Base-by-base conservation (phyloP, 495 filamentous ascomycete species). In the Hyaloscypha bicolor region DNA sequence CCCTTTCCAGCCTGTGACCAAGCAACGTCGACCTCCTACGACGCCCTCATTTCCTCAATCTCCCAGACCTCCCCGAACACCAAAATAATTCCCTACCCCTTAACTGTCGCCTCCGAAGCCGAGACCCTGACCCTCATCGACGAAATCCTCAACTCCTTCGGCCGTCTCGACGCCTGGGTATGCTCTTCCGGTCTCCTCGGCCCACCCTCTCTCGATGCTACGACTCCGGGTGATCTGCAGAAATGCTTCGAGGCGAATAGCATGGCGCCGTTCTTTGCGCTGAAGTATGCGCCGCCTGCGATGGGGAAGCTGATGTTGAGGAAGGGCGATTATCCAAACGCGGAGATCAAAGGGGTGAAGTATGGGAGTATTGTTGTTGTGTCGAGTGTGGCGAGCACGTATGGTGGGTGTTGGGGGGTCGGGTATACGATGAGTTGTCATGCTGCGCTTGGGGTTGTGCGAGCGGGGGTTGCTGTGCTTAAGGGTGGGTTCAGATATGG, bases 301-400 rank as follows among this genome's bases (percentile, higher is more conserved):
- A 89, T 89, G 86, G 80, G 70, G 25, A 89, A 89, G 73, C 62
- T 78, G 61, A 82, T 80, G 2, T 78, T 79, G 29, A 82, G 81
- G 63, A 76, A 80, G 45, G 78, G 77, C 29, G 16, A 48, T 48
- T 89, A 89, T 71, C 80, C 85, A 0, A 89, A 88, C 73, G 86
- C 86, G 6, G 85, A 81, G 22, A 80, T 81, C 4, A 88, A 89
- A 65, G 79, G 79, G 65, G 76, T 79, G 52, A 77, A 77, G 52
- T 89, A 88, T 71, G 86, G 86, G 21, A 85, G 81, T 69, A 87
- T 89, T 39, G 78, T 88, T 39, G 86, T 88, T 1, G 83, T 87
- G 4, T 78, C 78, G 55, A 79, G 73, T 57, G 84, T 86, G 2
- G 86, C 85, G 2, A 82, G 82, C 32, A 84, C 82, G 25, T 85